Evolutionary conservation across 2,329 filamentous ascomycete genomes (phyloP).

Genomic region (Scopulariopsis brevicaulis): DNA sequence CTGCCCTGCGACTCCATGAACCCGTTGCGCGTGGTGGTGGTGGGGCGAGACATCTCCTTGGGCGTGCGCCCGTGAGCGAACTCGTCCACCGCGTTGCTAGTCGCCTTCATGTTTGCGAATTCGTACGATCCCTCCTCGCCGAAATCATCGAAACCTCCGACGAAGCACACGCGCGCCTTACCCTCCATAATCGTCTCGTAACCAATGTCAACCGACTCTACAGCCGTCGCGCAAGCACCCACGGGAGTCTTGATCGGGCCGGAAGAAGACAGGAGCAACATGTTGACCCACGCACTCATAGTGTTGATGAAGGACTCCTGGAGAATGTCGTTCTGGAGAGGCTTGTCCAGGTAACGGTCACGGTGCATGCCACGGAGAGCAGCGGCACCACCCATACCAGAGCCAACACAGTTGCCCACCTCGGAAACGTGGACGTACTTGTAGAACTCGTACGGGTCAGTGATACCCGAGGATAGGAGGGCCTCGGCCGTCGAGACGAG

Average conservation of each 20-base stretch:
- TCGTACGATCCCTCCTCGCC: slow-evolving; percentile 98
- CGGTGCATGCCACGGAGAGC: slow-evolving; percentile 97
- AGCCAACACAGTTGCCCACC: slow-evolving; percentile 96
- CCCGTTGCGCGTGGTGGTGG: slow-evolving; percentile 89
- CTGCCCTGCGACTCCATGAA: slow-evolving; percentile 99
- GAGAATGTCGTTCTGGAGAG: slow-evolving; percentile 95
- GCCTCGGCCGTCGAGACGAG: slow-evolving; percentile 90
- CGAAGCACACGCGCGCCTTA: slow-evolving; percentile 94
- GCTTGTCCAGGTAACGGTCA: slow-evolving; percentile 92
- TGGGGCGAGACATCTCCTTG: slow-evolving; percentile 94
- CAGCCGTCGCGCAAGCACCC: slow-evolving; percentile 91
- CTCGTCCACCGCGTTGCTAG: slow-evolving; percentile 94
- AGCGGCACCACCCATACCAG: slow-evolving; percentile 90
- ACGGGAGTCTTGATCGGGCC: slow-evolving; percentile 98
- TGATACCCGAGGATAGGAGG: slow-evolving; percentile 86
- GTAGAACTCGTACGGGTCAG: slow-evolving; percentile 99
- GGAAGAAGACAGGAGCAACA: slow-evolving; percentile 93
- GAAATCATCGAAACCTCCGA: slow-evolving; percentile 98
- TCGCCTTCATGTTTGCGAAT: slow-evolving; percentile 99
- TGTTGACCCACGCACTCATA: slow-evolving; percentile 99
- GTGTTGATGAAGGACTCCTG: slow-evolving; percentile 99
- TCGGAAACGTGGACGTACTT: slow-evolving; percentile 98
- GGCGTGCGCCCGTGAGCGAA: slow-evolving; percentile 92
- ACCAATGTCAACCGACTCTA: slow-evolving; percentile 94
- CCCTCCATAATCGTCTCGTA: slow-evolving; percentile 98